phyloP scores from a whole-genome alignment of 2,329 filamentous ascomycete genomes.

The Tympanopsis confertula region DNA sequence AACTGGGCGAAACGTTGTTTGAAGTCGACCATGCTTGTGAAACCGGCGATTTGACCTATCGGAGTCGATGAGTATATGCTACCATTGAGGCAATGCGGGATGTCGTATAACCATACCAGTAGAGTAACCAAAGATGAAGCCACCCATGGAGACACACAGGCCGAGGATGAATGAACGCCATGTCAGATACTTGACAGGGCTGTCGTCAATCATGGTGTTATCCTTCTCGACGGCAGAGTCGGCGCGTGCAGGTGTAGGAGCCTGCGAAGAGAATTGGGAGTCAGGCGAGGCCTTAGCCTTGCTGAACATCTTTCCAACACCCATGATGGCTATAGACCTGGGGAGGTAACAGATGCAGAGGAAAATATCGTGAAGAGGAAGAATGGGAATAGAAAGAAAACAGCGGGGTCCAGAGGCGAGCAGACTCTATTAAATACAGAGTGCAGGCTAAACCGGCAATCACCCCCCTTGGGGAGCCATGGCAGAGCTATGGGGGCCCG shows the following conservation, averaged over 20 bases:
- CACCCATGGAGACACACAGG: constrained; percentile 42
- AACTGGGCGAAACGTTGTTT: constrained; percentile 39
- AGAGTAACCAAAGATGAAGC: constrained; percentile 53
- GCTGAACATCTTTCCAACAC: not conserved
- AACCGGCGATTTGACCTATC: constrained; percentile 33
- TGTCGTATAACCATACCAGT: constrained; percentile 27
- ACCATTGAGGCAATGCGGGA: not conserved
- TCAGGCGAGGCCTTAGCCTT: not conserved
- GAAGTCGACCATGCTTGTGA: constrained; percentile 40
- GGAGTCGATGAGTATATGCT: not conserved
- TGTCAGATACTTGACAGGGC: constrained; percentile 1
- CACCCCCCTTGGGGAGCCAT: no score
- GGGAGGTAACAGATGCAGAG: no score
- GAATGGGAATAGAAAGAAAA: no score
- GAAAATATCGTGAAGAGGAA: no score
- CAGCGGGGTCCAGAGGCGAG: no score
- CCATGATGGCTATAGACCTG: not conserved
- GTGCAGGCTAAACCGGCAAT: no score
- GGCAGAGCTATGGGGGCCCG: no score
- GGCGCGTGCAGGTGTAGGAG: not conserved
- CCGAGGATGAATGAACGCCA: constrained; percentile 26
- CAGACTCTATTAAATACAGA: no score
- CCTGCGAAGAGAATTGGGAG: not conserved
- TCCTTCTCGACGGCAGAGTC: constrained; percentile 1
- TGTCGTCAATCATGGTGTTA: not conserved